Conservation (phyloP, 805 yeast species). For the Hanseniaspora lachancei region DNA sequence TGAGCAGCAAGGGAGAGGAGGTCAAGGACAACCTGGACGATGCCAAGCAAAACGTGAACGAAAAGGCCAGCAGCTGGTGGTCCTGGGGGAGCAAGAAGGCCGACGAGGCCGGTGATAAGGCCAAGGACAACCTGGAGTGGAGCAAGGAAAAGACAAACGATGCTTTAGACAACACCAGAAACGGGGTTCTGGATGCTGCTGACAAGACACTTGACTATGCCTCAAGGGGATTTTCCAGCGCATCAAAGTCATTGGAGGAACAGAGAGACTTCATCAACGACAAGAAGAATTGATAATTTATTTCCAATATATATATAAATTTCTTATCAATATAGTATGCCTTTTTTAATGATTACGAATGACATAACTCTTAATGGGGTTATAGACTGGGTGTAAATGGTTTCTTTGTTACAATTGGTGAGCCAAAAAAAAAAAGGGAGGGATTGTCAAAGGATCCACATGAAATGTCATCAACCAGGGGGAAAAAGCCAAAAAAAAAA, state of each 20-base stretch:
- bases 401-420: not conserved
- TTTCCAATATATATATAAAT: not conserved
- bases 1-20: constrained; percentile 30
- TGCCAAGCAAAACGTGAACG: constrained; percentile 25
- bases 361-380: not conserved
- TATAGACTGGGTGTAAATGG: not conserved
- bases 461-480: not conserved
- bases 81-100: constrained; percentile 19
- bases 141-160: not conserved
- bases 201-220: constrained; percentile 1
- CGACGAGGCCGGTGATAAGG: constrained; percentile 16
- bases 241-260: constrained; percentile 6
- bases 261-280: constrained; percentile 9
- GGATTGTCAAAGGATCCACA: no score
- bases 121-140: constrained; percentile 22
- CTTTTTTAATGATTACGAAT: not conserved
- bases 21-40: constrained; percentile 26
- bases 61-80: constrained; percentile 16
- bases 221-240: not conserved
- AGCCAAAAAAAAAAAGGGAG: no score
- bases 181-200: not conserved
- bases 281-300: not conserved
- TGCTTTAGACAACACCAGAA: not conserved
- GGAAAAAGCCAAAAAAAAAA: not conserved
- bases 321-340: not conserved